These are phyloP conservation scores for Fusarium haematococcum DNA, from an alignment of 2,329 filamentous ascomycete genomes.

Conservation along the genomic window DNA sequence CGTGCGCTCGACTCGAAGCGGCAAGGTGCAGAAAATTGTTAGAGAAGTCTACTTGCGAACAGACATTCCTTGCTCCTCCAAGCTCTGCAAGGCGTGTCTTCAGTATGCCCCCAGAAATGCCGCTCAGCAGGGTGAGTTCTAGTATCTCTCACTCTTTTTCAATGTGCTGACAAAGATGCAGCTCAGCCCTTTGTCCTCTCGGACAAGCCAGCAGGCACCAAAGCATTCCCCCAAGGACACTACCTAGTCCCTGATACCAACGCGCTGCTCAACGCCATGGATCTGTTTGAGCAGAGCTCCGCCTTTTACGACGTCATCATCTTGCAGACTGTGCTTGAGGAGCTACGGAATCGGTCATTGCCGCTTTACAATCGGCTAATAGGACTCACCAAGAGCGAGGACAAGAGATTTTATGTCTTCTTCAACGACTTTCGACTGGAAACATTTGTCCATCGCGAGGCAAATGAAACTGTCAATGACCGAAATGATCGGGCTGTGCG, in stretches of 20 bases:
- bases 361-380: conserved; percentile 95
- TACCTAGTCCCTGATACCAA: conserved; percentile 98
- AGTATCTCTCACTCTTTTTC: neutral
- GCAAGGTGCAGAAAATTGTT: conserved; percentile 99
- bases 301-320: conserved; percentile 98
- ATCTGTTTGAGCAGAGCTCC: conserved; percentile 91
- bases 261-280: conserved; percentile 94
- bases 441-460: conserved; percentile 81
- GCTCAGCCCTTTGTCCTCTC: conserved; percentile 89
- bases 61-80: conserved; percentile 97
- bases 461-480: conserved; percentile 92
- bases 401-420: conserved; percentile 98
- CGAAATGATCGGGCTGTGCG: conserved; percentile 94
- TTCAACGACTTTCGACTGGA: conserved; percentile 98
- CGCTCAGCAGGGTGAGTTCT: conserved; percentile 74
- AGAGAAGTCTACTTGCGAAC: conserved; percentile 94
- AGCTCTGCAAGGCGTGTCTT: conserved; percentile 83
- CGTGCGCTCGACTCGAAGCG: conserved; percentile 91
- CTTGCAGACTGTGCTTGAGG: conserved; percentile 94
- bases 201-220: conserved; percentile 86
- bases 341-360: conserved; percentile 91
- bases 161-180: conserved; percentile 50
- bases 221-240: conserved; percentile 84
- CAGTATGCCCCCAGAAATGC: conserved; percentile 82
- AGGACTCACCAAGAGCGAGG: conserved; percentile 91